Percentiles rank a stretch among this genome's conserved stretches.
Conservation (phyloP, 139 green algal species). For the Ostreobium quekettii region DNA sequence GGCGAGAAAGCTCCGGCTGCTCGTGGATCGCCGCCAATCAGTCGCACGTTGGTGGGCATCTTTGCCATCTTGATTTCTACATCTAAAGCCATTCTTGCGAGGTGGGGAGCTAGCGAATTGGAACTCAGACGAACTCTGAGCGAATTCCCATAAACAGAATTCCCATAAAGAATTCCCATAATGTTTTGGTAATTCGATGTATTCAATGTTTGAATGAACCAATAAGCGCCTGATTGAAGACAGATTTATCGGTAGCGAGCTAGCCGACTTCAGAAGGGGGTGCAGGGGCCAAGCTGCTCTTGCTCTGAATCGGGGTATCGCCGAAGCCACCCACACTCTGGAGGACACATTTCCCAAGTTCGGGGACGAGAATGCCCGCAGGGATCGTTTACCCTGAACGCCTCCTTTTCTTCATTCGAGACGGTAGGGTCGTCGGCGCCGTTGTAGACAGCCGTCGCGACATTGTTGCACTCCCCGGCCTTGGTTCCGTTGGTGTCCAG, state of each 20-base stretch:
- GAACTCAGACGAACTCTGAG: too few relatives aligned
- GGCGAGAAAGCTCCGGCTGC: too few relatives aligned
- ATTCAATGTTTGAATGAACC: too few relatives aligned
- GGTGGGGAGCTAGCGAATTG: too few relatives aligned
- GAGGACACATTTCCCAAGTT: background rate
- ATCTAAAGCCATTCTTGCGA: too few relatives aligned
- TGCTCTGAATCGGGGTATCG: background rate
- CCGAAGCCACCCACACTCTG: background rate
- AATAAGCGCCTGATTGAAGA: background rate
- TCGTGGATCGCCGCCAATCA: too few relatives aligned
- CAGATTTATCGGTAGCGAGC: background rate
- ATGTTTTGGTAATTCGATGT: too few relatives aligned
- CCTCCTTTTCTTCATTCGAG: background rate
- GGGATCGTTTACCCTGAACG: background rate
- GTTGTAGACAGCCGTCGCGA: background rate
- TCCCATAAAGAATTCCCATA: too few relatives aligned
- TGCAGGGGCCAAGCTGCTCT: background rate
- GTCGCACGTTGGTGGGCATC: too few relatives aligned
- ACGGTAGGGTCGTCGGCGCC: constrained; percentile 4
- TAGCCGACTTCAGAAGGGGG: background rate
- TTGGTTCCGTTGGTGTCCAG: background rate
- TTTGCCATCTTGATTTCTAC: too few relatives aligned
- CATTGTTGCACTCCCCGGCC: background rate
- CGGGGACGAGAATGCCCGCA: background rate
- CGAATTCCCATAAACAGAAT: too few relatives aligned